phyloP scores from a whole-genome alignment of 495 filamentous ascomycete species.

The Rhypophila decipiens region DNA sequence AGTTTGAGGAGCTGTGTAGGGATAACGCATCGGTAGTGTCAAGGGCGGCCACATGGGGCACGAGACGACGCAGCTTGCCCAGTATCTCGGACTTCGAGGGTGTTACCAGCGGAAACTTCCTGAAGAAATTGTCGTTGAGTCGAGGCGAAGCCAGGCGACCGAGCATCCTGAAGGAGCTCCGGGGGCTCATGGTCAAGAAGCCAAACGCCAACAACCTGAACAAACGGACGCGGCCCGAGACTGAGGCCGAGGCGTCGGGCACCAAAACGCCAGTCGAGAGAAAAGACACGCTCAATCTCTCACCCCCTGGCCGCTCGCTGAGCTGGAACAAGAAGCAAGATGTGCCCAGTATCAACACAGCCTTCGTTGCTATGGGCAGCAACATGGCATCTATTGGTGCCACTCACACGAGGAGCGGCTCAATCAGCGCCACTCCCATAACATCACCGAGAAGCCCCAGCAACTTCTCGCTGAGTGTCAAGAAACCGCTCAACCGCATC shows the following conservation, averaged over 20 bases:
- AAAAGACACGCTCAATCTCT: conserved; percentile 46
- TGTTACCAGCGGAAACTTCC: conserved; percentile 49
- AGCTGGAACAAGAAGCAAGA: conserved; percentile 53
- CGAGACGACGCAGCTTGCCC: conserved; percentile 53
- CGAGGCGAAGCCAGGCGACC: conserved; percentile 39
- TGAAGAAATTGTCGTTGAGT: conserved; percentile 57
- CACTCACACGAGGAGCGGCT: conserved; percentile 47
- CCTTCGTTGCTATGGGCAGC: conserved; percentile 56
- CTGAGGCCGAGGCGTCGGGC: conserved; percentile 33
- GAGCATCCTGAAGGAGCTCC: conserved; percentile 37
- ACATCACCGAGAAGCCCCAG: conserved; percentile 46
- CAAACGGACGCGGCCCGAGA: conserved; percentile 40
- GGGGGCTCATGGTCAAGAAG: conserved; percentile 51
- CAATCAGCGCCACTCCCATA: conserved; percentile 47
- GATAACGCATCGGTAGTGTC: conserved; percentile 52
- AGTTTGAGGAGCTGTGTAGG: conserved; percentile 37
- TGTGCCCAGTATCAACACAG: conserved; percentile 58
- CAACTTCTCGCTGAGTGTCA: conserved; percentile 37
- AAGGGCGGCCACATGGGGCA: conserved; percentile 68
- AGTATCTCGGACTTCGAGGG: conserved; percentile 54
- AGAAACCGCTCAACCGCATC: conserved; percentile 50
- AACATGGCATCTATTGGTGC: conserved; percentile 57
- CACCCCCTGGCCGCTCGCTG: conserved; percentile 45
- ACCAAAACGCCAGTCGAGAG: conserved; percentile 26
- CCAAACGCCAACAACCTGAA: conserved; percentile 36